Percentiles rank a stretch among this genome's conserved stretches.
phyloP scores from a whole-genome alignment of 2,329 filamentous ascomycete species.

The Fusarium brevicatenulatum region DNA sequence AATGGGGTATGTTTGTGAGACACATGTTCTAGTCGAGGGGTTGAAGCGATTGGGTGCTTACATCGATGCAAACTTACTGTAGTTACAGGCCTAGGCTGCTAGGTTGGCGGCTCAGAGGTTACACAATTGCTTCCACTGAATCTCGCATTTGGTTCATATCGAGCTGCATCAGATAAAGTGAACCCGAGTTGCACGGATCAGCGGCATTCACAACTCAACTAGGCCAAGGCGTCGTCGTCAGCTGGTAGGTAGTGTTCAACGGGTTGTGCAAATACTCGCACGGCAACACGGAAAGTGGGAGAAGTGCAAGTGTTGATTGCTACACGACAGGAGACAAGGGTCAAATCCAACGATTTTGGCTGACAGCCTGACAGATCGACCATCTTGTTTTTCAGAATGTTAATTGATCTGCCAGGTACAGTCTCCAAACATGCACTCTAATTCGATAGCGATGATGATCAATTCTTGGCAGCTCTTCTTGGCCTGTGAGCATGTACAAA shows the following conservation, averaged over 20 bases:
- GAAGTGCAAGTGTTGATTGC: conserved; percentile 27
- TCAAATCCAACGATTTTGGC: conserved; percentile 9
- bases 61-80: conserved; percentile 42
- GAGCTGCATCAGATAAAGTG: not conserved
- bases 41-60: conserved; percentile 62
- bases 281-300: conserved; percentile 30
- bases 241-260: conserved; percentile 4
- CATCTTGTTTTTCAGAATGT: conserved; percentile 10
- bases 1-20: conserved; percentile 79
- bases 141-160: conserved; percentile 10
- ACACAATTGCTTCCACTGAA: not conserved
- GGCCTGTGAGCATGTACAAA: conserved; percentile 15
- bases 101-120: not conserved
- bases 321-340: conserved; percentile 23
- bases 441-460: conserved; percentile 30
- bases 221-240: conserved; percentile 43
- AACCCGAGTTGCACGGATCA: conserved; percentile 23
- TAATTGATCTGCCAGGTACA: conserved; percentile 30
- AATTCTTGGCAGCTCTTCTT: conserved; percentile 28
- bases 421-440: conserved; percentile 4
- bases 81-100: not conserved
- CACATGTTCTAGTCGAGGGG: conserved; percentile 73
- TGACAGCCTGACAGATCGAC: not conserved
- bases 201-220: conserved; percentile 33
- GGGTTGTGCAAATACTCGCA: conserved; percentile 15